phyloP scores from a whole-genome alignment of 208 protist genomes.

The Leishmania mexicana region DNA sequence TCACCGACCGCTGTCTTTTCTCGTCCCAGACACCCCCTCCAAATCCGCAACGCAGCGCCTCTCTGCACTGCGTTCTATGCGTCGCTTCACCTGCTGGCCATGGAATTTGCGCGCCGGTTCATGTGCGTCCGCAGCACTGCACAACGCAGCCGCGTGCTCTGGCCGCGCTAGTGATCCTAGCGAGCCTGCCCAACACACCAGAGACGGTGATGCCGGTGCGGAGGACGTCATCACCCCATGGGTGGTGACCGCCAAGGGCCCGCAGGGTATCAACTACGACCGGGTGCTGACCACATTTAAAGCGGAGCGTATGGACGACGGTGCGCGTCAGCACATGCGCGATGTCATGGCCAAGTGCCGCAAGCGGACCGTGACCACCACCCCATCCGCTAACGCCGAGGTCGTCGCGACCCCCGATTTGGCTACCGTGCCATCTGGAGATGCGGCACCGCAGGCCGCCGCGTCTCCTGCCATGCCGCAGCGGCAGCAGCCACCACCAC shows the following conservation, averaged over 20 bases:
- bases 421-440: not conserved
- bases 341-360: constrained; percentile 29
- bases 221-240: constrained; percentile 83
- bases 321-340: constrained; percentile 34
- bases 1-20: not conserved
- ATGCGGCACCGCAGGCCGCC: not conserved
- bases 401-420: not conserved
- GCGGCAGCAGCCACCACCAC: not conserved
- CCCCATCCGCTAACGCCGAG: constrained; percentile 14
- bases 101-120: not conserved
- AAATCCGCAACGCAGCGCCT: not conserved
- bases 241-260: constrained; percentile 71
- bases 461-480: not conserved
- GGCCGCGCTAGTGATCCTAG: not conserved
- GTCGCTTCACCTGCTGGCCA: not conserved
- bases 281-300: constrained; percentile 83
- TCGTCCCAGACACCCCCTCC: not conserved
- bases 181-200: not conserved
- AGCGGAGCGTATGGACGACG: constrained; percentile 62
- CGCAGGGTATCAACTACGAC: constrained; percentile 82
- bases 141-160: not conserved
- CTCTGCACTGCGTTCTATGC: not conserved
- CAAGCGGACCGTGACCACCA: constrained; percentile 1
- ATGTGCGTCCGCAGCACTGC: not conserved
- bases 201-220: not conserved